Evolutionary conservation across 306 rosid species (phyloP), one percentile per base, ranked within the genome.

Genomic region (Prunus salicina): DNA sequence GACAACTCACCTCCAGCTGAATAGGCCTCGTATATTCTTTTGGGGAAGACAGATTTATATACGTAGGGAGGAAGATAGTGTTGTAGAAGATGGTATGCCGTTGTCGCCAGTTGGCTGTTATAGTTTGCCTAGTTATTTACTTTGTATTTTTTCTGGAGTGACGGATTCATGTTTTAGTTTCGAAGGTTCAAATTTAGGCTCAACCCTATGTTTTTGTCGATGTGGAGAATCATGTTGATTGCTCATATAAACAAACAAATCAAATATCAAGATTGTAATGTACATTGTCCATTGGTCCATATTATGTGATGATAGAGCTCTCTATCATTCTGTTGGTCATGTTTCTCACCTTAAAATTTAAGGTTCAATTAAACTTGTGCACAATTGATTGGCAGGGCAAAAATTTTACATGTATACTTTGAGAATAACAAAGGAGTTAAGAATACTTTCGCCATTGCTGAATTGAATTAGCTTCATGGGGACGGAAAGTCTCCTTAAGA

Each of bases 121-220:
- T 81, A 81, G 76, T 79, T 67, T 79, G 75, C 81, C 64, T 76
- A 51, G 77, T 80, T 86, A 65, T 71, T 67, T 70, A 80, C 20
- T 79, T 51, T 76, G 80, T 73, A 77, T 74, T 81, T 76, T 38
- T 53, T 15, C 47, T 69, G 63, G 69, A 76, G 80, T 61, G 72
- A 34, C 51, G n/a, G 20, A 38, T 51, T 46, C 69, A 8, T 81
- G 41, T 76, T 71, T 67, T 41, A 75, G 67, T 68, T 65, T 82
- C 19, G 8, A 32, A 25, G 19, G 20, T 74, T 80, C 47, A 13
- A 30, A 10, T 46, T 76, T 72, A 34, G 70, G 72, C 41, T 30
- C 32, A 32, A 11, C 52, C 41, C n/a, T 67, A 73, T 79, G 68
- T 34, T 80, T 74, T 63, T 30, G 46, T 63, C 67, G 67, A 63